Base-by-base conservation (phyloP, 352 stramenopile genomes). In the Poterioochromonas sp. region DNA sequence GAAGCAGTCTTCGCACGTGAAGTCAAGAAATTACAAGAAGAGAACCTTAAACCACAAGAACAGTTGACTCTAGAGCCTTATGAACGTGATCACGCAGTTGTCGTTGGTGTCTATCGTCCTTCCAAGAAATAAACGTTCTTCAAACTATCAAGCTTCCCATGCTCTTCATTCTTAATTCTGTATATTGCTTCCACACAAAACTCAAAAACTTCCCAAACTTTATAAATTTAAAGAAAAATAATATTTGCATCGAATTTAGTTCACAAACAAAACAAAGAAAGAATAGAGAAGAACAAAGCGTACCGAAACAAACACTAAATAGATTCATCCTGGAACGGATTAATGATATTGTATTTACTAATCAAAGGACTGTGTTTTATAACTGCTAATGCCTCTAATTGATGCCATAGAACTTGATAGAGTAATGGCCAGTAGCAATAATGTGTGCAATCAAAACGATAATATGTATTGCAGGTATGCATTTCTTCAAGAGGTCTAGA, bases 21-120 rank as follows among this genome's bases (percentile, higher is more conserved):
- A 87, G 93, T 99, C 64, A 95, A 95, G 86, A 98, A 98, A 87
- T 88, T 99, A 76, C 93, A 98, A 85, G 87, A 91, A 81, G 93
- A 98, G 85, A 93, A 98, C 83, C 98, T 99, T 86, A 98, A 98
- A 88, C 95, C 95, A 0, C 85, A 90, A 76, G 96, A 99, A 87
- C 96, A 99, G 87, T 87, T 99, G 76, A 99, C 95, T 79, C 88
- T 99, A 81, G 96, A 99, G 87, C 96, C 95, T 68, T 99, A 98
- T 85, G 96, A 99, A 88, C 90, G 96, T 84, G 96, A 99, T 84
- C 96, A 99, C 86, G 95, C 94, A 77, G 93, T 99, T 37, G 92
- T 99, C 69, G 95, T 99, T 77, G 93, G 91, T 76, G 86, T 93
- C 71, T 99, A 99, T 89, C 87, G 94, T 80, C 88, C 83, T 43